Evolutionary conservation across 2,329 filamentous ascomycete genomes (phyloP).

Genomic region (Lithohypha guttulata): DNA sequence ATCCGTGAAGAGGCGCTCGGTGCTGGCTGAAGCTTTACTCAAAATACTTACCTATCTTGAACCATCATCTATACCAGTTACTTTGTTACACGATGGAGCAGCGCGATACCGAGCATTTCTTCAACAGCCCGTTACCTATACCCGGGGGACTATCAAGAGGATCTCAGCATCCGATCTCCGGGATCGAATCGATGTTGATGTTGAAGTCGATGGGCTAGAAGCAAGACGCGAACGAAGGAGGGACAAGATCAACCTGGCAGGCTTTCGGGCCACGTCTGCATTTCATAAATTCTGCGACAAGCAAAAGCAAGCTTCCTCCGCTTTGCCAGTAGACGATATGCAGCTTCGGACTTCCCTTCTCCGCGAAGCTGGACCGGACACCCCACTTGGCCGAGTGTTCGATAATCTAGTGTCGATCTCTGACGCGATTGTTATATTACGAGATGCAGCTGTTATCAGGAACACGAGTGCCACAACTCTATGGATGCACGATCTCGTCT

Average conservation of each 20-base stretch:
- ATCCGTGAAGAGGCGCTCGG: background rate
- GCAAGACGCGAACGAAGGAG: background rate
- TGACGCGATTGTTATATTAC: background rate
- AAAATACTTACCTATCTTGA: background rate
- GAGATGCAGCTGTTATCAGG: background rate
- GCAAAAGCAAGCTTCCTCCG: background rate
- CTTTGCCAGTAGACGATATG: background rate
- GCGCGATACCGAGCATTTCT: background rate
- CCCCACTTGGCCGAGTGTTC: constrained; percentile 1
- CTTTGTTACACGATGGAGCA: background rate
- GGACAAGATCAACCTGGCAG: background rate
- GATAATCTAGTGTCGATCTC: constrained; percentile 1
- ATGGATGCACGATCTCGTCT: constrained; percentile 9
- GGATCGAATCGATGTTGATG: background rate
- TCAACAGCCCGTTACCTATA: background rate
- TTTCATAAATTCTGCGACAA: too few species aligned
- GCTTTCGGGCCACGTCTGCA: background rate
- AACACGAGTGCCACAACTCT: background rate
- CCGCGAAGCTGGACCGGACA: background rate
- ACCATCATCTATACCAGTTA: constrained; percentile 3
- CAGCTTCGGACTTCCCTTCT: background rate
- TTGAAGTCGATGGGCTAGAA: too few species aligned
- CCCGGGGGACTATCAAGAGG: background rate
- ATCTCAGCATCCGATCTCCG: background rate
- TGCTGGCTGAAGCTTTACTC: constrained; percentile 5